Evolutionary conservation across 2,329 filamentous ascomycete species (phyloP), one percentile per base, ranked within the genome.

Genomic region (Aspergillus sp.): DNA sequence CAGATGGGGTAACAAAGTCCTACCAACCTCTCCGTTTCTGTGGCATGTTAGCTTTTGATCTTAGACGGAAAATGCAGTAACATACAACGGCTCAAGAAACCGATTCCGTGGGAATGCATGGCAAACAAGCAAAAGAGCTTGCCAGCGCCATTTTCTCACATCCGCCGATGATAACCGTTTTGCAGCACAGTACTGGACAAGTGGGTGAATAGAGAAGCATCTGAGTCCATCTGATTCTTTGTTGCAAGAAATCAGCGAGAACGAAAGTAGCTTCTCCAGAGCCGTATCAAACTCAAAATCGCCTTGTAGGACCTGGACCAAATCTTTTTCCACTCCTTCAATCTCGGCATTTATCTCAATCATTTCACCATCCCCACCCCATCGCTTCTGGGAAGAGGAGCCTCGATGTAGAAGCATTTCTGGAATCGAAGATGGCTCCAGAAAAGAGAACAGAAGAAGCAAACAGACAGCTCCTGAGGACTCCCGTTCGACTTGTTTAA

Each of bases 141-240:
- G 50, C 39, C 30, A 43, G 17, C 39, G 50, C 50, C 50, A 53
- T 41, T 42, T 53, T n/a, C 34, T 48, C 41, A 51, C 7, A 51
- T 48, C 52, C 30, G 34, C 20, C 12, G 32, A 38, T 15, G 43
- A 59, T 53, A 63, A 36, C 58, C 22, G 22, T 22, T 22, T 22
- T 22, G 5, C 22, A 22, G 22, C 22, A 22, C 22, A 22, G 22
- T 22, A 26, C 48, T 63, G 61, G 34, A 63, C 59, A 20, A 62
- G 55, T 17, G 59, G 61, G 38, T 62, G 61, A 44, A 63, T 47
- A n/a, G 57, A 58, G 48, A 63, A 61, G n/a, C 47, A 24, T 42
- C 59, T 48, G 43, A 44, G 34, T 11, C 52, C 60, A 22, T 50
- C 50, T 11, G 39, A 47, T 22, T 43, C 51, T 20, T 41, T 45